Percentiles rank a stretch among this genome's conserved stretches.
Evolutionary conservation across 2,329 filamentous ascomycete genomes (phyloP).

Genomic region (Venturia nashicola): DNA sequence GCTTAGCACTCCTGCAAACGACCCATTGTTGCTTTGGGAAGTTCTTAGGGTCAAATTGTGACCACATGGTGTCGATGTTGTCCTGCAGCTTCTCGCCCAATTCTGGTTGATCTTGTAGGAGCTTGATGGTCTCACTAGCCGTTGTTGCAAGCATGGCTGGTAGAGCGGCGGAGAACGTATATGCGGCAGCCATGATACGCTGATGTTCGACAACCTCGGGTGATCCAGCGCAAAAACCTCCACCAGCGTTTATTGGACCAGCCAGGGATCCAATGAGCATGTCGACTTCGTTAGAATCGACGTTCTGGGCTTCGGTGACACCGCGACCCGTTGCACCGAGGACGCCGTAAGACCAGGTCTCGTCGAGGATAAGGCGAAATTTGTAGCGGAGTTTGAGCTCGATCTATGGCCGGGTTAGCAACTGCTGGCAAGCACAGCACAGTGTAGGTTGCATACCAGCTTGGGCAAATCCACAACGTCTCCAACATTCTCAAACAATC

Average conservation of each 20-base stretch:
- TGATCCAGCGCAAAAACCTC: conserved; percentile 88
- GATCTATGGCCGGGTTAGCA: conserved; percentile 38
- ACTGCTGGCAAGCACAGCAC: neutral
- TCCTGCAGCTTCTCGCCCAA: conserved; percentile 69
- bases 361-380: conserved; percentile 93
- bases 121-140: conserved; percentile 75
- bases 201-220: conserved; percentile 93
- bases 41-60: conserved; percentile 80
- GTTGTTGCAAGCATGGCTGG: conserved; percentile 72
- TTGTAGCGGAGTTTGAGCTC: conserved; percentile 95
- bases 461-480: conserved; percentile 77
- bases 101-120: conserved; percentile 80
- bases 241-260: conserved; percentile 79
- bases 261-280: conserved; percentile 94
- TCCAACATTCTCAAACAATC: conserved; percentile 80
- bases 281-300: conserved; percentile 84
- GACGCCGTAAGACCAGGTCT: conserved; percentile 95
- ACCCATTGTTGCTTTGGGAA: conserved; percentile 94
- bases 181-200: conserved; percentile 80
- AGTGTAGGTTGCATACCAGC: conserved; percentile 44
- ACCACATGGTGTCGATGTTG: conserved; percentile 73
- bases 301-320: conserved; percentile 91
- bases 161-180: conserved; percentile 90
- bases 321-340: conserved; percentile 84
- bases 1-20: conserved; percentile 61